Conservation (phyloP, 2,329 filamentous ascomycete genomes). For the Monosporascus ibericus region DNA sequence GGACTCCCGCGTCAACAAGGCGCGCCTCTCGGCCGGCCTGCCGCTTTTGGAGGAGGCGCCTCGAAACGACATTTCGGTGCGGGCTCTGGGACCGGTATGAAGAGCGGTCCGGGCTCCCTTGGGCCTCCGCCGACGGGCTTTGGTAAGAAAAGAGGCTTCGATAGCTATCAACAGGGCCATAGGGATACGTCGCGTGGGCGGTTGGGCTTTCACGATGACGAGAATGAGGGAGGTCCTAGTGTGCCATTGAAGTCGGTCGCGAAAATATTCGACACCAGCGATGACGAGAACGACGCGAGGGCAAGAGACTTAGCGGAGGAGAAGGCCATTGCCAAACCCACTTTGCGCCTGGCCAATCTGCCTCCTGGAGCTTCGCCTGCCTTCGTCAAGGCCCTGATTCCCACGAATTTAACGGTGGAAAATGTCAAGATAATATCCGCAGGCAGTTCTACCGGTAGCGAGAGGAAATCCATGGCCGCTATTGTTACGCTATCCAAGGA, state of each 20-base stretch:
- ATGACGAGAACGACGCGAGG: conserved; percentile 45
- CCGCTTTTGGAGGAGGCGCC: conserved; percentile 25
- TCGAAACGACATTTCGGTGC: conserved; percentile 60
- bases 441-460: conserved; percentile 43
- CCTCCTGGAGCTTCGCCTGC: conserved; percentile 55
- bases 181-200: conserved; percentile 26
- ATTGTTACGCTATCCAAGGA: conserved; percentile 78
- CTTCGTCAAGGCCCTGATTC: conserved; percentile 53
- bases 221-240: conserved; percentile 16
- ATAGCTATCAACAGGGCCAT: conserved; percentile 36
- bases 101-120: conserved; percentile 57
- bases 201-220: conserved; percentile 35
- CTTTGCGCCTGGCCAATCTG: conserved; percentile 53
- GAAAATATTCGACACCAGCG: conserved; percentile 66
- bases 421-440: conserved; percentile 64
- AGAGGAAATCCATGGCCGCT: conserved; percentile 67
- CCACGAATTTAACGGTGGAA: conserved; percentile 59
- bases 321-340: conserved; percentile 56
- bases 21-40: conserved; percentile 18
- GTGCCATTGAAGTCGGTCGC: conserved; percentile 53
- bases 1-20: conserved; percentile 11
- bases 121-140: conserved; percentile 46
- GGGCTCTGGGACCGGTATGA: conserved; percentile 43
- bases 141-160: conserved; percentile 48
- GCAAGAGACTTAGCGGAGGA: conserved; percentile 46